Evolutionary conservation across 1,284 basidiomycete genomes (phyloP), one percentile per base, ranked within the genome.

Genomic region (Sporisorium reilianum): DNA sequence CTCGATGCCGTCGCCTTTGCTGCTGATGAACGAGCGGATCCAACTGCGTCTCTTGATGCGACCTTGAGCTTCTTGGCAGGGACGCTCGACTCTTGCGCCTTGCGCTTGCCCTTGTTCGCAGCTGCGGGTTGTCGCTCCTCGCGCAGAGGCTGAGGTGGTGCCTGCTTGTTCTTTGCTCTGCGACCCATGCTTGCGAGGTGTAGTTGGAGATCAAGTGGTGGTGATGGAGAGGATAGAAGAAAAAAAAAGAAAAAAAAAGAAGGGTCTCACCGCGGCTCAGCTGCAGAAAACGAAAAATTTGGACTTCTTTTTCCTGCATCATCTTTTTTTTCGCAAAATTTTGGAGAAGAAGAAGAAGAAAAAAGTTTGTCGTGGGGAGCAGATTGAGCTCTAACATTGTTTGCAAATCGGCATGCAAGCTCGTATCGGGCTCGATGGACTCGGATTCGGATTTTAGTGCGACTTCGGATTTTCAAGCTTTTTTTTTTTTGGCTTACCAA

Each of bases 121-220:
- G 50, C 9, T 44, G 52, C n/a, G n/a, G n/a, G n/a, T 67, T 77
- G 64, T 4, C 20, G 23, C 41, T 88, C 55, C 89, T 89, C 50
- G 84, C 86, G 36, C 22, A 94, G 82, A 42, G 93, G 90, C 64
- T 87, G 87, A 2, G 93, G 94, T 5, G 90, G 87, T 0, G 88
- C 89, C 86, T 97, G 95, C 88, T 97, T 97, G 87, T 92, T 92
- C 86, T 92, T 93, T 76, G 93, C 90, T 80, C 93, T 90, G 84
- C 93, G 90, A 80, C 95, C 95, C 93, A 96, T n/a, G n/a, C n/a
- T 94, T 25, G 32, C 57, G n/a, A 20, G 9, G 18, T 32, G 23
- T 48, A 16, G 9, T 16, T 52, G 32, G 18, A 0, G 4, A 11
- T 10, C 36, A 7, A 5, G 40, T 30, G 41, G 48, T 18, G 20